Evolutionary conservation across 2,329 filamentous ascomycete genomes (phyloP), one percentile per base, ranked within the genome.

Genomic region (Thelonectria rubi): DNA sequence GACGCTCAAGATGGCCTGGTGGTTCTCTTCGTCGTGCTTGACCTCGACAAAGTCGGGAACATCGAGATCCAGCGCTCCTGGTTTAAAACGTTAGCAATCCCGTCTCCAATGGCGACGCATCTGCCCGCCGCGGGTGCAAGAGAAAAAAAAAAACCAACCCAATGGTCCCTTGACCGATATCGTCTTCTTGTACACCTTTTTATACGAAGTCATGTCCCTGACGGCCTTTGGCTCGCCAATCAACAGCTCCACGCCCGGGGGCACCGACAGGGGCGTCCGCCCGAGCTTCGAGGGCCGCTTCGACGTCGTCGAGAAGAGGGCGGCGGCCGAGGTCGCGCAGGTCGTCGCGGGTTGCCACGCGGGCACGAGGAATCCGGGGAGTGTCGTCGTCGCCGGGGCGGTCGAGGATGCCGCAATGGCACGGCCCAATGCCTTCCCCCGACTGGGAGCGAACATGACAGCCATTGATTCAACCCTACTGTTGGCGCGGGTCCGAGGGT

Each of bases 151-250:
- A 55, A 63, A 76, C 83, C 62, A 78, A 91, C 90, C 94, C 69
- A 95, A 79, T 3, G 94, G 94, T 6, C 94, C 94, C 71, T 89
- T 87, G 45, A 97, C 86, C 53, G 90, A 88, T 55, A 97, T 86
- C 3, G 82, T 90, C 68, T 88, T 86, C 72, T 86, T 88, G 32
- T 86, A 80, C 69, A 88, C 85, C 65, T 82, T 81, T 67, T 87
- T 82, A 64, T 87, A 88, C 40, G 86, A 85, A 42, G 86, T 88
- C 55, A 81, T 79, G 64, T 86, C 83, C 66, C 78, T 82, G 73
- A 81, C 80, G 30, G 82, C 72, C 55, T 76, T 79, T 4, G 88
- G 86, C 62, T 93, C 85, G 63, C 91, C 85, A 60, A 94, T 80
- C 11, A 86, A 80, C 43, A 99, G 83, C 53, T 90, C 90, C 59